Base-by-base conservation (phyloP, 192 early-diverging fungal genomes). In the Entomortierella chlamydospora region DNA sequence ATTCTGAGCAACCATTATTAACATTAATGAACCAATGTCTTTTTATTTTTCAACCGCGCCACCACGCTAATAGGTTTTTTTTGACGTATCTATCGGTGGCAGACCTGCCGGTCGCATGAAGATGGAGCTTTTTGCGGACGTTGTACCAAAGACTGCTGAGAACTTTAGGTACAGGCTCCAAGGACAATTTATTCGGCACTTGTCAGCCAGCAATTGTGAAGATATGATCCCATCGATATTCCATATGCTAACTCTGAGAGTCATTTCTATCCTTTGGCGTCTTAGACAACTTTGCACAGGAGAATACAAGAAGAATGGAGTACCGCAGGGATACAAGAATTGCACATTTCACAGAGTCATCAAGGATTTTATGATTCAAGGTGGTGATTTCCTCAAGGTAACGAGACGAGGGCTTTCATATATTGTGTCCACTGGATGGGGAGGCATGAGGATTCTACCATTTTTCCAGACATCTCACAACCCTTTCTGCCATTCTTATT, bases 331-430 rank as follows among this genome's bases (percentile, higher is more conserved):
- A 47, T 97, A 90, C 83, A 96, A 97, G 66, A 85, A 86, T 42
- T 91, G 90, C 55, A 71, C 87, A 41, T 96, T 97, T 83, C 96
- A 97, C 83, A 92, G 93, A 68, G 87, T 95, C 43, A 95, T 94
- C 72, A 93, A 94, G 83, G 94, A 95, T 73, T 97, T 96, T 82
- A 97, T 97, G 95, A 89, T 95, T 2, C 95, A 96, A 81, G 94
- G 95, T 28, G 96, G 96, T 20, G 96, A 97, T 72, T 96, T 95
- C 61, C 43, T 95, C 47, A 97, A 97, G 81, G 89, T 87, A n/a
- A 37, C 4, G 10, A 37, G 10, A 37, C 4, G 10, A n/a, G n/a
- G n/a, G n/a, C n/a, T n/a, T n/a, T n/a, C n/a, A 37, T 37, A 37
- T 37, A 37, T 37, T 7, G 4, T 10, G 5, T 37, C 34, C 4